These are phyloP conservation scores for Xenosphaeropsis pyriputrescens DNA, from an alignment of 2,329 filamentous ascomycete genomes.

Conservation along the genomic window DNA sequence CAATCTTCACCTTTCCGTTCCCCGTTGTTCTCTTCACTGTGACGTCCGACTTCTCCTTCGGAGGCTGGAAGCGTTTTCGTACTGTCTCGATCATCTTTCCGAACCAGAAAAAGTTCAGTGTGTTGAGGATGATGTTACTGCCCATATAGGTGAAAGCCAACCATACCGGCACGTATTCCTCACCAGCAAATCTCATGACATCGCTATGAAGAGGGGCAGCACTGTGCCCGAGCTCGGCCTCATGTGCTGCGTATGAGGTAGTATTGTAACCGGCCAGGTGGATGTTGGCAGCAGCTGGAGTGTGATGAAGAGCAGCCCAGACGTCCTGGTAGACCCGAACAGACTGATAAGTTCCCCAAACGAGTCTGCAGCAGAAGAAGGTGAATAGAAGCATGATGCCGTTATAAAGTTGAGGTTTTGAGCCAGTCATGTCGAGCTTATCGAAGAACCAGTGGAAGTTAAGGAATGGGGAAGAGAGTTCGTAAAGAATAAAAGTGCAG, in stretches of 20 bases:
- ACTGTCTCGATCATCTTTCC: conserved; percentile 74
- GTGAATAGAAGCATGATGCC: conserved; percentile 56
- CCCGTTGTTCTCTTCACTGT: conserved; percentile 13
- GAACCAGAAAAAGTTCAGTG: conserved; percentile 76
- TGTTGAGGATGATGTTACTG: conserved; percentile 59
- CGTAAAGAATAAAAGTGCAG: conserved; percentile 71
- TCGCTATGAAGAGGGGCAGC: conserved; percentile 16
- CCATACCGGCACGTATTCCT: conserved; percentile 51
- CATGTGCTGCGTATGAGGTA: conserved; percentile 19
- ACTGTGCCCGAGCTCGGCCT: conserved; percentile 15
- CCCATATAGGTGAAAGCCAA: conserved; percentile 51
- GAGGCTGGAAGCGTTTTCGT: conserved; percentile 55
- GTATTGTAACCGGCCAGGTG: conserved; percentile 18
- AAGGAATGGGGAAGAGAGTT: conserved; percentile 71
- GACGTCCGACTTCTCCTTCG: conserved; percentile 19
- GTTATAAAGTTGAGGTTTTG: conserved; percentile 60
- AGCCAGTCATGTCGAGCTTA: conserved; percentile 69
- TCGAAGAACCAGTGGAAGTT: conserved; percentile 91
- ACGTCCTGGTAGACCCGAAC: conserved; percentile 57
- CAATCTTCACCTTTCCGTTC: conserved; percentile 13
- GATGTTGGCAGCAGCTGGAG: conserved; percentile 17
- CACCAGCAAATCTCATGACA: conserved; percentile 33
- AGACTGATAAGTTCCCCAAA: conserved; percentile 66
- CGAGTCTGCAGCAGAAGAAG: conserved; percentile 64
- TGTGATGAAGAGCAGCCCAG: conserved; percentile 37